These are phyloP conservation scores for Zopfochytrium polystomum DNA, from an alignment of 371 early-diverging fungal genomes.

Conservation along the genomic window DNA sequence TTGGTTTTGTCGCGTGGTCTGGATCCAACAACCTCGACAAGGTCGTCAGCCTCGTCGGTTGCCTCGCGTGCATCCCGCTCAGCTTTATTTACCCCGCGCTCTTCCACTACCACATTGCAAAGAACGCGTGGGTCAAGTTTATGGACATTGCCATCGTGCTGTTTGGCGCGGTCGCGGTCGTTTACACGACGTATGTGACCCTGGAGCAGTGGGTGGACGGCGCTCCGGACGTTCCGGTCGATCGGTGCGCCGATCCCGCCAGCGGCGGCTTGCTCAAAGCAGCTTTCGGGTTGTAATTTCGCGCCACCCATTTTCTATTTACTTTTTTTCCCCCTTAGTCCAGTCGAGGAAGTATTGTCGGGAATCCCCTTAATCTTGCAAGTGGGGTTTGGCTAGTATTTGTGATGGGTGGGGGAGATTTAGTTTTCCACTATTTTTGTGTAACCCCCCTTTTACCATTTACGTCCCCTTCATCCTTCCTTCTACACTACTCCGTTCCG, in stretches of 20 bases:
- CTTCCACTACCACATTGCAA: constrained; percentile 65
- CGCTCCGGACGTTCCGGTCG: constrained; percentile 42
- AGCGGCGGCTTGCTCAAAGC: background rate
- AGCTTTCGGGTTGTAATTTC: background rate
- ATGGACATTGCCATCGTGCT: constrained; percentile 61
- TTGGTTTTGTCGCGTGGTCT: constrained; percentile 70
- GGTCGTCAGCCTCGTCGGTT: constrained; percentile 86
- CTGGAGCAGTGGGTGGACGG: constrained; percentile 60
- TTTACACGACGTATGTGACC: constrained; percentile 75
- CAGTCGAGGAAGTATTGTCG: too few species aligned
- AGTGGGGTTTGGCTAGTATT: background rate
- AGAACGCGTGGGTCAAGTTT: constrained; percentile 33
- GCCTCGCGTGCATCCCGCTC: constrained; percentile 73
- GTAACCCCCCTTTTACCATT: too few species aligned
- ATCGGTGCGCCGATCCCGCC: constrained; percentile 29
- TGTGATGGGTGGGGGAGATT: background rate
- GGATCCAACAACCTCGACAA: constrained; percentile 83
- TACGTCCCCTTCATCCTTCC: too few species aligned
- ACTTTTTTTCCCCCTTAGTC: background rate
- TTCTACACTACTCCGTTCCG: too few species aligned
- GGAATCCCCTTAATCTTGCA: background rate
- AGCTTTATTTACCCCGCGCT: constrained; percentile 79
- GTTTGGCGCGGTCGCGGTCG: constrained; percentile 71
- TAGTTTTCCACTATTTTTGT: too few species aligned
- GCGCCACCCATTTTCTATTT: background rate